Conservation (phyloP, 1,284 basidiomycete species). For the Papiliotrema nemorosa region DNA sequence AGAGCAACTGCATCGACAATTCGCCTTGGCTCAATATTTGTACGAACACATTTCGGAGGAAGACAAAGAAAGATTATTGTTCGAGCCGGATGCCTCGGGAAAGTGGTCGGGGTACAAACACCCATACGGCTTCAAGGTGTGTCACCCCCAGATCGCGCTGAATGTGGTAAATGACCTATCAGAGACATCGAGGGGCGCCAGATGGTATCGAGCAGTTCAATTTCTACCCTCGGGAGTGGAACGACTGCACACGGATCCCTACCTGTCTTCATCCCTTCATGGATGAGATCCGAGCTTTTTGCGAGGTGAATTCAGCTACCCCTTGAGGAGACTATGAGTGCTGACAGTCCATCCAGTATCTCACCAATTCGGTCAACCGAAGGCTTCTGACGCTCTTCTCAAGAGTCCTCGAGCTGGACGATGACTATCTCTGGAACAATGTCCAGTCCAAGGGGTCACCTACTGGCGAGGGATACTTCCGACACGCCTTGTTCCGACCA, state of each 20-base stretch:
- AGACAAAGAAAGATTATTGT: slow-evolving; percentile 34
- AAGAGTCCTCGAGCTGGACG: slow-evolving; percentile 49
- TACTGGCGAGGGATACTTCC: slow-evolving; percentile 48
- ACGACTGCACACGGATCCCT: slow-evolving; percentile 23
- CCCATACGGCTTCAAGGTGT: slow-evolving; percentile 47
- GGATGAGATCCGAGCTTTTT: slow-evolving; percentile 49
- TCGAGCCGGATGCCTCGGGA: slow-evolving; percentile 32
- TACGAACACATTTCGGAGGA: slow-evolving; percentile 34
- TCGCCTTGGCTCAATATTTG: slow-evolving; percentile 32
- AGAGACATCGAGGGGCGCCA: slow-evolving; percentile 39
- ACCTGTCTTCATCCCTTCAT: slow-evolving; percentile 34
- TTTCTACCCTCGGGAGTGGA: slow-evolving; percentile 44
- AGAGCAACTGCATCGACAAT: slow-evolving; percentile 40
- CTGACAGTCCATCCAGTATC: slow-evolving; percentile 22
- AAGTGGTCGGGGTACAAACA: slow-evolving; percentile 50
- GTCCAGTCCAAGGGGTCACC: slow-evolving; percentile 45
- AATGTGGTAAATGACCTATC: background rate
- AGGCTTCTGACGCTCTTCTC: slow-evolving; percentile 51
- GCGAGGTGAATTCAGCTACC: slow-evolving; percentile 38
- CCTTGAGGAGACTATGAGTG: background rate
- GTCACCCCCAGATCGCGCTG: background rate
- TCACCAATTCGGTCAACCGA: slow-evolving; percentile 35
- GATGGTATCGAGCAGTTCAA: slow-evolving; percentile 52
- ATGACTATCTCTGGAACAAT: slow-evolving; percentile 50
- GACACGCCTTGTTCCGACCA: slow-evolving; percentile 51